Evolutionary conservation across 495 filamentous ascomycete genomes (phyloP).

Genomic region (Lasiosphaeris hirsuta): DNA sequence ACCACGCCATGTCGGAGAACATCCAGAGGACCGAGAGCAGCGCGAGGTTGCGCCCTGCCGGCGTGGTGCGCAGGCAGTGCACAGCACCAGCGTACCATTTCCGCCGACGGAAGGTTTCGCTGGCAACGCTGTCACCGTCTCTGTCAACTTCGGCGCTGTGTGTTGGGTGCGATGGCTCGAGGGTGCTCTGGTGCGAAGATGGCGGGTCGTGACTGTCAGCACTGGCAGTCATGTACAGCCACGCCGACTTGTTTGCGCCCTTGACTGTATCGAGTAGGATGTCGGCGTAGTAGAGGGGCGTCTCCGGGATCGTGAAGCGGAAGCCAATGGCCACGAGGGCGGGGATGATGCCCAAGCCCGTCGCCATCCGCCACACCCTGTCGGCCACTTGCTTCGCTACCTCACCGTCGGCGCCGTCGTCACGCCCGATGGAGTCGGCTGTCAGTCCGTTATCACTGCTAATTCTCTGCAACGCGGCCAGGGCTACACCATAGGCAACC

Average conservation of each 20-base stretch:
- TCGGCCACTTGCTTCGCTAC: slow-evolving; percentile 45
- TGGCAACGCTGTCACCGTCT: slow-evolving; percentile 48
- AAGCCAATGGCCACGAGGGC: slow-evolving; percentile 60
- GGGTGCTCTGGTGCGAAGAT: background rate
- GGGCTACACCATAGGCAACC: slow-evolving; percentile 35
- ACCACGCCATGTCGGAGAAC: slow-evolving; percentile 53
- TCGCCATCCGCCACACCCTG: slow-evolving; percentile 65
- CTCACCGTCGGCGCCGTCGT: slow-evolving; percentile 40
- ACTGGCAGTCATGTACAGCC: too few relatives aligned
- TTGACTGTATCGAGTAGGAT: slow-evolving; percentile 33
- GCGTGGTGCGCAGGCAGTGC: slow-evolving; percentile 8
- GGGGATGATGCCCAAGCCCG: slow-evolving; percentile 62
- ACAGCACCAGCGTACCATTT: slow-evolving; percentile 53
- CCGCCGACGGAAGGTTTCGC: slow-evolving; percentile 50
- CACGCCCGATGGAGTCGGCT: slow-evolving; percentile 42
- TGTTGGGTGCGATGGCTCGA: background rate
- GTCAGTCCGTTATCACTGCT: slow-evolving; percentile 3
- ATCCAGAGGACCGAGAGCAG: slow-evolving; percentile 65
- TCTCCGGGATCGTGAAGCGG: slow-evolving; percentile 67
- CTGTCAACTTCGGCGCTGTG: background rate
- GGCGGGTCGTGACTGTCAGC: background rate
- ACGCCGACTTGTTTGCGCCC: slow-evolving; percentile 8
- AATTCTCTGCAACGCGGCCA: slow-evolving; percentile 33
- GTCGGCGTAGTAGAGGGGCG: slow-evolving; percentile 65
- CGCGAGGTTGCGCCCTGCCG: slow-evolving; percentile 34